A percentile compares a stretch with the other conserved stretches of the same genome.
Conservation (phyloP, 208 protist genomes). For the Crithidia bombi region DNA sequence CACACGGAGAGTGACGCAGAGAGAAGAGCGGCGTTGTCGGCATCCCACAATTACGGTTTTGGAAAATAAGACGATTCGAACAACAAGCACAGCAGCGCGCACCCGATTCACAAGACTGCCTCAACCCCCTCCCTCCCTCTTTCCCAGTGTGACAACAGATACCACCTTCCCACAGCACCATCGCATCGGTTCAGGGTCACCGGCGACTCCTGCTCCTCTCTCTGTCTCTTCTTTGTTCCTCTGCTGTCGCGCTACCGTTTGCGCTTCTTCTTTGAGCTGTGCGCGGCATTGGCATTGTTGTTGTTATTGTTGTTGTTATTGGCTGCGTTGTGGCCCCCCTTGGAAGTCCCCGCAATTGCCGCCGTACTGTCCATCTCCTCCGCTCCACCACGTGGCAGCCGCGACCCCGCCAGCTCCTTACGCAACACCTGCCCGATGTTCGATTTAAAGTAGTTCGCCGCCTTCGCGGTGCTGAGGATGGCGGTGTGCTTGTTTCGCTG, state of each 20-base stretch:
- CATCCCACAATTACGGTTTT: no score
- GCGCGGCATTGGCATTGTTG: slow-evolving; percentile 19
- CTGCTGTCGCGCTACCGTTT: slow-evolving; percentile 6
- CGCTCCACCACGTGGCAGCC: slow-evolving; percentile 45
- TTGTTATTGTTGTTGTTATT: slow-evolving; percentile 16
- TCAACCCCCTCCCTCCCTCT: no score
- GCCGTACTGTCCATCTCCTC: slow-evolving; percentile 15
- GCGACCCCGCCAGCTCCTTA: slow-evolving; percentile 65
- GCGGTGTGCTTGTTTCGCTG: slow-evolving; percentile 62
- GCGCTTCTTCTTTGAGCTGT: slow-evolving; percentile 33
- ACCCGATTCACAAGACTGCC: no score
- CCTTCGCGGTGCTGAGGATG: slow-evolving; percentile 60
- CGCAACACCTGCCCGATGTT: slow-evolving; percentile 76
- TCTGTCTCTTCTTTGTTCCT: background rate
- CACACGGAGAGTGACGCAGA: no score
- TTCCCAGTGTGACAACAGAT: background rate
- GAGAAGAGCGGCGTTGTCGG: no score
- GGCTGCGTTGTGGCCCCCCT: background rate
- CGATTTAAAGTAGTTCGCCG: slow-evolving; percentile 77
- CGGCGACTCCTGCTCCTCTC: background rate
- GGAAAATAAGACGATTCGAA: no score
- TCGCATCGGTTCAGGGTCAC: background rate
- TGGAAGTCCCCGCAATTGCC: background rate
- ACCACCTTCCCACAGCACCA: background rate
- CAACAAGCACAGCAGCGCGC: no score